Evolutionary conservation across 2,329 filamentous ascomycete species (phyloP).

Genomic region (Colletotrichum somersetense): DNA sequence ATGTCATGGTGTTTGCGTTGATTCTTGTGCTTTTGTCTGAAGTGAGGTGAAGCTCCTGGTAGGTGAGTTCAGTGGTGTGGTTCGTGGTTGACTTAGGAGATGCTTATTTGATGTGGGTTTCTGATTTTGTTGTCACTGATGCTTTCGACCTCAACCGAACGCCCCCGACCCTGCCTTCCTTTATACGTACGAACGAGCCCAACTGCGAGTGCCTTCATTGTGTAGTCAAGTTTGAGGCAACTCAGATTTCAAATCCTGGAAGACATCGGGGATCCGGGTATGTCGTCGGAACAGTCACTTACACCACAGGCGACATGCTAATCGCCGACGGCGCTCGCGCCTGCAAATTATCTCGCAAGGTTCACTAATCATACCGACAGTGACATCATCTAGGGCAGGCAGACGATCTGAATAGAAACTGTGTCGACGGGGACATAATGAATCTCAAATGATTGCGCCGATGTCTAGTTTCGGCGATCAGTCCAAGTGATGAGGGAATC

Average conservation of each 20-base stretch:
- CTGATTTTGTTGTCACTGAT: not conserved
- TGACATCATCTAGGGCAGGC: not conserved
- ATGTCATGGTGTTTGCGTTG: constrained; percentile 41
- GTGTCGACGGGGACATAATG: not conserved
- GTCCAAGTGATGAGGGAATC: not conserved
- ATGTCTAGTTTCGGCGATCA: constrained; percentile 9
- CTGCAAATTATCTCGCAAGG: not conserved
- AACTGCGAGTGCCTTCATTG: not conserved
- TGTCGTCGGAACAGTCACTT: not conserved
- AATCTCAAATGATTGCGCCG: not conserved
- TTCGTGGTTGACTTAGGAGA: not conserved
- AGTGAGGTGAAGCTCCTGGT: not conserved
- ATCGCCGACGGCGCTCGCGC: not conserved
- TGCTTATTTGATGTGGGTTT: not conserved
- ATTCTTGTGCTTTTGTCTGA: not conserved
- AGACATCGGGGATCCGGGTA: not conserved
- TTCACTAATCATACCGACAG: not conserved
- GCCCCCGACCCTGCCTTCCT: not conserved
- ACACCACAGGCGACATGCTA: not conserved
- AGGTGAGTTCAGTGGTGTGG: not conserved
- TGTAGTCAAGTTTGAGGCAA: not conserved
- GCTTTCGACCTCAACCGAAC: not conserved
- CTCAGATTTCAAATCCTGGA: not conserved
- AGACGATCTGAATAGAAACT: not conserved
- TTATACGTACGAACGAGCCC: not conserved